phyloP scores from a whole-genome alignment of 768 basidiomycete genomes.

The Xerocomus potaroensis region DNA sequence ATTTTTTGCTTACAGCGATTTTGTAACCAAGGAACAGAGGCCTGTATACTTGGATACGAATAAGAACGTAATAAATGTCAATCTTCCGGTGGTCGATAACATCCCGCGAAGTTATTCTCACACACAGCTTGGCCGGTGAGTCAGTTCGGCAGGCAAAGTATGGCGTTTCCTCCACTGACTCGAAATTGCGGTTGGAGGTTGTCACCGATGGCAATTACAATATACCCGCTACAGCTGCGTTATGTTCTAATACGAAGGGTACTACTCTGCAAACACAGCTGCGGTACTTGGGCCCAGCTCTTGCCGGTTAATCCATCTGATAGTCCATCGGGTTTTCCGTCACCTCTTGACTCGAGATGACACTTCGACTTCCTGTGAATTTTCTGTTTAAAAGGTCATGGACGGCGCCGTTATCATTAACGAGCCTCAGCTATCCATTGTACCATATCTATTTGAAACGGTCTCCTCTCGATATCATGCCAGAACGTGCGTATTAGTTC shows the following conservation, averaged over 20 bases:
- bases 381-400: conserved; percentile 21
- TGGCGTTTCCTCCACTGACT: conserved; percentile 21
- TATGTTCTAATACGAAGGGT: conserved; percentile 4
- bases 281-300: conserved; percentile 11
- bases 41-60: neutral
- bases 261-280: conserved; percentile 20
- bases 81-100: conserved; percentile 8
- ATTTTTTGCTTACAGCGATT: neutral
- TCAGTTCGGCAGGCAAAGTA: conserved; percentile 26
- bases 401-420: conserved; percentile 3
- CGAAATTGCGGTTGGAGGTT: conserved; percentile 14
- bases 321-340: conserved; percentile 13
- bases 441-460: neutral
- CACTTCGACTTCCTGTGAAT: conserved; percentile 22
- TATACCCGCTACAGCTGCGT: conserved; percentile 16
- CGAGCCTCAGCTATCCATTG: conserved; percentile 4
- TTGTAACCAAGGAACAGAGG: neutral
- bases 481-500: conserved; percentile 13
- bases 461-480: conserved; percentile 11
- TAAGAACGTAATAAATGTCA: conserved; percentile 1
- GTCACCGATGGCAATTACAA: conserved; percentile 19
- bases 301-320: conserved; percentile 5
- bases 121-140: conserved; percentile 30
- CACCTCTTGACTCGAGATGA: conserved; percentile 25
- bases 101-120: conserved; percentile 18